Evolutionary conservation across 257 asterid species (phyloP).

Genomic region (Galeopsis tetrahit): DNA sequence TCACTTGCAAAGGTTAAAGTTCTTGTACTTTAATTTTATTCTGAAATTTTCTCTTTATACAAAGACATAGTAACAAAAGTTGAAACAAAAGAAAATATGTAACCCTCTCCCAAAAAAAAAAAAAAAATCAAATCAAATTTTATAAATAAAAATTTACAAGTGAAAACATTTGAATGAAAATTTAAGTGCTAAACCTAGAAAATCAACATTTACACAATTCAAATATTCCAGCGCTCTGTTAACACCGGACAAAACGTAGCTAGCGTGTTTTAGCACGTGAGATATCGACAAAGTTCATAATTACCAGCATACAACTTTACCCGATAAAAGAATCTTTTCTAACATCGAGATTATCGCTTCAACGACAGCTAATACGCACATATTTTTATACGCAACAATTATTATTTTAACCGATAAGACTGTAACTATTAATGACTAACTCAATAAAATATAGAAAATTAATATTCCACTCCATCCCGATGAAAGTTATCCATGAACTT

Average conservation of each 20-base stretch:
- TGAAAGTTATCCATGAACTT: no score
- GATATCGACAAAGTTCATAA: conserved; percentile 17
- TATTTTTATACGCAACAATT: background rate
- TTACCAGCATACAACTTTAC: background rate
- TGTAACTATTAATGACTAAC: background rate
- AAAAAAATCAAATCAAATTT: background rate
- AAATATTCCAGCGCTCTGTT: background rate
- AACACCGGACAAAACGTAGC: conserved; percentile 2
- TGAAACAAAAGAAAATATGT: background rate
- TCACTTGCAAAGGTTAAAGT: background rate
- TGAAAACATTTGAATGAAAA: background rate
- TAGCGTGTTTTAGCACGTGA: conserved; percentile 27
- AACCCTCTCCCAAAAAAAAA: background rate
- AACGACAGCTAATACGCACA: background rate
- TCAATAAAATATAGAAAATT: background rate
- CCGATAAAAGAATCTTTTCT: background rate
- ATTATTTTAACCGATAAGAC: background rate
- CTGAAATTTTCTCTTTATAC: background rate
- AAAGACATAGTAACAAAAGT: background rate
- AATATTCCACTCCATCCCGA: background rate
- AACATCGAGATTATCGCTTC: background rate
- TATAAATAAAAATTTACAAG: background rate
- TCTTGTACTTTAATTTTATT: background rate
- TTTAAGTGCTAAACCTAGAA: background rate
- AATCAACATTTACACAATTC: background rate